Evolutionary conservation across 2,329 filamentous ascomycete species (phyloP), one percentile per base, ranked within the genome.

Genomic region (Phaeosphaeriaceae sp.): DNA sequence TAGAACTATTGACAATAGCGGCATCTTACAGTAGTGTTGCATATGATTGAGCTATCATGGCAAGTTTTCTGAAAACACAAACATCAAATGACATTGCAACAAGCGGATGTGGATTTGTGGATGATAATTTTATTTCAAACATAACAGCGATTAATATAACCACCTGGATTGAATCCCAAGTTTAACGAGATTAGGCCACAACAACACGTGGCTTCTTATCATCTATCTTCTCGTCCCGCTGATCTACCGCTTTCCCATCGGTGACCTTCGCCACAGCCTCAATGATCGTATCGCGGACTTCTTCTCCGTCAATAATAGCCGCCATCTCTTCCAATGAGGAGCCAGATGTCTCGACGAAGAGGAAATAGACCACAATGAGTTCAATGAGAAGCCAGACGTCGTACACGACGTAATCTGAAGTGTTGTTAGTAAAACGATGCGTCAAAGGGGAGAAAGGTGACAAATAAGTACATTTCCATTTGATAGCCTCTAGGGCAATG

Each of bases 341-440:
- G 6, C 49, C 50, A 2, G 46, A 56, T 2, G 53, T 59, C 23
- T 56, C 53, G n/a, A 50, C 49, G 29, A 51, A 56, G 29, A 54
- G 41, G 13, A 47, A 46, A 32, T 49, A 54, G 11, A 47, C 36
- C 12, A 54, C 16, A 4, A 52, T 28, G 16, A 52, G 15, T 18
- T 63, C 50, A 34, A 68, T 46, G 38, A 70, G 60, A 0, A 70
- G 50, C 29, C 58, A 51, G 17, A 50, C 46, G 23, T 44, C 43
- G 16, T 50, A 66, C 57, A 49, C 11, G 51, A 55, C 32, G 56
- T 47, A 37, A 52, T 50, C 46, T 70, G 56, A 2, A 26, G 15
- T 26, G 7, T 12, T 11, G 81, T 75, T 16, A 44, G 34, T 2
- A 77, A 29, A 17, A 8, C 13, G 20, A 9, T 33, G 18, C 5